phyloP scores from a whole-genome alignment of 352 stramenopile species.

The Globisporangium canariense region DNA sequence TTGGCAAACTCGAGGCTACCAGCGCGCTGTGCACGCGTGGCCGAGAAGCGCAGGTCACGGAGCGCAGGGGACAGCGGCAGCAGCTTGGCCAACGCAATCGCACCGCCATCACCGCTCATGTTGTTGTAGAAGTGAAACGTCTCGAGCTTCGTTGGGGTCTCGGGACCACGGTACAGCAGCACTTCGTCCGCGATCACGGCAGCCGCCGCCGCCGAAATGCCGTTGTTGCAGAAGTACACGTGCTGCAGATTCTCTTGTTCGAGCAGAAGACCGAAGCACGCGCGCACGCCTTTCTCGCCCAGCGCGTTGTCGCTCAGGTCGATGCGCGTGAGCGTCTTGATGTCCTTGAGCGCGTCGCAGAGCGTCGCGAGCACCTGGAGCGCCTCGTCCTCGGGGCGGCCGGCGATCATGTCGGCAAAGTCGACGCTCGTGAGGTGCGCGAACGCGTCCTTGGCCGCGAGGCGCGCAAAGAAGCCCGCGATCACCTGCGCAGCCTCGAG shows the following conservation, averaged over 20 bases:
- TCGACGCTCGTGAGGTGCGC: constrained; percentile 66
- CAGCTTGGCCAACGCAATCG: constrained; percentile 82
- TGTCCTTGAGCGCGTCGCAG: constrained; percentile 58
- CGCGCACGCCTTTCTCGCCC: constrained; percentile 91
- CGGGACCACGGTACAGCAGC: constrained; percentile 68
- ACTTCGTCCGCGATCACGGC: constrained; percentile 87
- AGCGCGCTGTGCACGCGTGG: constrained; percentile 82
- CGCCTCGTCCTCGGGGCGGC: constrained; percentile 75
- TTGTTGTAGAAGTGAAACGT: constrained; percentile 98
- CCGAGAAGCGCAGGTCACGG: constrained; percentile 92
- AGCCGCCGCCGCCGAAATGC: constrained; percentile 87
- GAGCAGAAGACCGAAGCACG: constrained; percentile 85
- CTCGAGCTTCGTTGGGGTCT: constrained; percentile 79
- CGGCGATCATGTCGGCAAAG: constrained; percentile 87
- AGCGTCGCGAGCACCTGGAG: constrained; percentile 80
- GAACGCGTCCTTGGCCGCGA: constrained; percentile 53
- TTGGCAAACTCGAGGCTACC: constrained; percentile 88
- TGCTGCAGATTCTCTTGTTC: constrained; percentile 74
- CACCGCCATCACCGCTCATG: constrained; percentile 94
- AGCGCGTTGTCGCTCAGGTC: constrained; percentile 95
- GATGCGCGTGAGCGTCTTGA: constrained; percentile 80
- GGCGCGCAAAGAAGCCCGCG: constrained; percentile 57
- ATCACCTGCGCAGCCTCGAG: constrained; percentile 73
- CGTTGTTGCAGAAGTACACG: constrained; percentile 95
- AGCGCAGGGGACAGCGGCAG: constrained; percentile 83